Conservation (phyloP, 805 yeast species). For the Cyberlindnera xylosilytica region DNA sequence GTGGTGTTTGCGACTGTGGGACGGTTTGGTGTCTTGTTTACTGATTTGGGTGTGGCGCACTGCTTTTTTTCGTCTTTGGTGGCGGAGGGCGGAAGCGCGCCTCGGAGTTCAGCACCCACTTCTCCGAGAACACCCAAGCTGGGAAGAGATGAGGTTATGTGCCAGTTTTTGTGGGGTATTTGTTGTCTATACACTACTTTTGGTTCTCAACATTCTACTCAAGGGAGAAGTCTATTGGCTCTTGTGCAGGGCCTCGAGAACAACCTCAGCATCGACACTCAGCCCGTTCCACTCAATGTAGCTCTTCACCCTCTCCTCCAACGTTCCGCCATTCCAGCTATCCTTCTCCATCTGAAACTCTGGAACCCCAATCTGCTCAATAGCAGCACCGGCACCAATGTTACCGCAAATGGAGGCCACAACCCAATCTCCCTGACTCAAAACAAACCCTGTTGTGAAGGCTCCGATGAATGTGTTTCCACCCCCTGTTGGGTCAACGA, state of each 20-base stretch:
- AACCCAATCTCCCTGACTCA: conserved; percentile 44
- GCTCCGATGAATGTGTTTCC: conserved; percentile 91
- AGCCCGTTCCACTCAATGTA: conserved; percentile 34
- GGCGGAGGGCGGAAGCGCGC: too few relatives aligned
- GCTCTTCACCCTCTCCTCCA: conserved; percentile 40
- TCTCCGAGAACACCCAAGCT: too few relatives aligned
- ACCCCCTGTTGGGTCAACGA: conserved; percentile 92
- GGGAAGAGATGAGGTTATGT: too few relatives aligned
- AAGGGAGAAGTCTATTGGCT: too few relatives aligned
- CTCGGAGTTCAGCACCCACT: too few relatives aligned
- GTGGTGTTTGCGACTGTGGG: neutral
- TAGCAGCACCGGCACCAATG: conserved; percentile 75
- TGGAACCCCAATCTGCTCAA: conserved; percentile 81
- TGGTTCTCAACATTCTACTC: too few relatives aligned
- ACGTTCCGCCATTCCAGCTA: conserved; percentile 57
- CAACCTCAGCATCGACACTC: conserved; percentile 4
- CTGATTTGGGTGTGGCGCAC: neutral
- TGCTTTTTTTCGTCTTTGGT: neutral
- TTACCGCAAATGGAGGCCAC: conserved; percentile 66
- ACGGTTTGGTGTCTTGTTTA: neutral
- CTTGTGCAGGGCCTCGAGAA: too few relatives aligned
- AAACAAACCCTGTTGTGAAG: conserved; percentile 56
- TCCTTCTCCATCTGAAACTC: conserved; percentile 30
- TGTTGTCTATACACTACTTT: too few relatives aligned
- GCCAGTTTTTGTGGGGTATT: too few relatives aligned